Evolutionary conservation across 768 basidiomycete genomes (phyloP), one percentile per base, ranked within the genome.

Genomic region (Lactifluus subvellereus): DNA sequence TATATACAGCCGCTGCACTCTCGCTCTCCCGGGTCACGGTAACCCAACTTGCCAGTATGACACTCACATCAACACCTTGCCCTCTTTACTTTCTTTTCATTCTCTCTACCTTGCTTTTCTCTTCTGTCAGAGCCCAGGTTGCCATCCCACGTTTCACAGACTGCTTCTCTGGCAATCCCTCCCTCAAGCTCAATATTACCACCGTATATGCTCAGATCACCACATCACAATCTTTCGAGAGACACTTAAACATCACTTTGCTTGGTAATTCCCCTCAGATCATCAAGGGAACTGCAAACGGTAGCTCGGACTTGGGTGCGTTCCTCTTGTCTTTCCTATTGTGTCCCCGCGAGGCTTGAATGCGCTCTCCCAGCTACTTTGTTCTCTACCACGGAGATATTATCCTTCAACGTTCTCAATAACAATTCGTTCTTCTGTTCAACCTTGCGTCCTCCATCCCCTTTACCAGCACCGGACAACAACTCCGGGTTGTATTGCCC

Each of bases 321-420:
- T 60, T 9, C 33, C 47, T 61, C 42, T 56, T 30, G 14, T 56
- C 42, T 50, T 64, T 56, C 55, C 11, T 59, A 22, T 55, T 53
- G 43, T 64, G 16, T 57, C 42, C 16, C 14, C 20, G 27, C 50
- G 48, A 66, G 60, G 48, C 65, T 69, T 62, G 60, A 50, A 54
- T 55, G 38, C 50, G 54, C 48, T 43, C 33, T 62, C 62, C 63
- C 68, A 88, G 92, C 94, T 18, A 97, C 94, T 8, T 81, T 97
- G 47, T 95, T 96, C 77, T 88, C 87, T 49, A 84, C 89, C 10
- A 87, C 91, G 1, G 80, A 84, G 58, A 82, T 94, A 22, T 82
- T 95, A 54, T 93, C 94, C 3, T 83, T 95, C 68, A 80, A 79
- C 65, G 82, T 88, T 64, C 88, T 82, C 74, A 79, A 79, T 52